These are phyloP conservation scores for Trichoderma asperellum DNA, from an alignment of 2,329 filamentous ascomycete species.

Conservation along the genomic window DNA sequence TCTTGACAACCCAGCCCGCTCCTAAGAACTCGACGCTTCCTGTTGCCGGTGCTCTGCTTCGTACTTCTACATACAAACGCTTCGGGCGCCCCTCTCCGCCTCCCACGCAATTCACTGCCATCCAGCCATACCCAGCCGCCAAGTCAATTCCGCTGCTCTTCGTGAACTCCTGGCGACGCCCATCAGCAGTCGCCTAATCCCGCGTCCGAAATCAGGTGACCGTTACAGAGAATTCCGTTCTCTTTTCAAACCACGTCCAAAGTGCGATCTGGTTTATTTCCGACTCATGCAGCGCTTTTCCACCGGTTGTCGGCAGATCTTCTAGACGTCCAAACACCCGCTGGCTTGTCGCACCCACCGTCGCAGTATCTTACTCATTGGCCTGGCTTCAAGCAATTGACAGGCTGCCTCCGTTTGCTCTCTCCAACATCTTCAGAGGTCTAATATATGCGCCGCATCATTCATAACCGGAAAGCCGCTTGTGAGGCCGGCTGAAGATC, in stretches of 20 bases:
- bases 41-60: background rate
- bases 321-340: background rate
- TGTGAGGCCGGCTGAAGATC: constrained; percentile 29
- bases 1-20: background rate
- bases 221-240: background rate
- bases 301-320: background rate
- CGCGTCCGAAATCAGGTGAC: background rate
- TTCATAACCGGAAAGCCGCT: constrained; percentile 27
- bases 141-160: constrained; percentile 9
- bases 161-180: constrained; percentile 4
- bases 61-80: background rate
- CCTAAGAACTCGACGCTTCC: background rate
- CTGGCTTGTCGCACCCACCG: background rate
- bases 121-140: constrained; percentile 21
- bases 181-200: background rate
- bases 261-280: background rate
- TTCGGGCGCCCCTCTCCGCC: constrained; percentile 16
- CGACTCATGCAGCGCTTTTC: constrained; percentile 3
- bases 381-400: constrained; percentile 25
- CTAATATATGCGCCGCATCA: constrained; percentile 26
- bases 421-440: constrained; percentile 19
- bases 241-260: background rate
- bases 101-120: constrained; percentile 6
- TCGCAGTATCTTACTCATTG: background rate
- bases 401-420: constrained; percentile 19